Percentiles rank a stretch among this genome's conserved stretches.
Evolutionary conservation across 768 basidiomycete species (phyloP).

Genomic region (Cystobasidium tubakii): DNA sequence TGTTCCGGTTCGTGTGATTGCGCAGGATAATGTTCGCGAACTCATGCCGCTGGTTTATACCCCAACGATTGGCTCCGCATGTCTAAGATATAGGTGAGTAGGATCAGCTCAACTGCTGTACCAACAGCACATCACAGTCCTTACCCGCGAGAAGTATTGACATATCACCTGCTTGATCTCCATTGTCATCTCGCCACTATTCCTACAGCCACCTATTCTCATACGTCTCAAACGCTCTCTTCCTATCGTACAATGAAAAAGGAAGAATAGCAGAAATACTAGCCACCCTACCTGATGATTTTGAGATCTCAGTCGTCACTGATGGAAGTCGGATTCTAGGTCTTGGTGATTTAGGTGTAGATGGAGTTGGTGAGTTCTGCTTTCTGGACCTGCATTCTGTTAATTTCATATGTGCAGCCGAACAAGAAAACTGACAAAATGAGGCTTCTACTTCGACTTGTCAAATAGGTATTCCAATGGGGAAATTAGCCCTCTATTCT

Average conservation of each 20-base stretch:
- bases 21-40: slow-evolving; percentile 50
- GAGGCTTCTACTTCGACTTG: too few species aligned
- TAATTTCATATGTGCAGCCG: too few species aligned
- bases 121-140: too few species aligned
- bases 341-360: slow-evolving; percentile 56
- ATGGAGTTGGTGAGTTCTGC: slow-evolving; percentile 48
- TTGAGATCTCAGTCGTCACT: slow-evolving; percentile 82
- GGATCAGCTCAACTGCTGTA: too few species aligned
- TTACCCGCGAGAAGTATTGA: too few species aligned
- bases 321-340: slow-evolving; percentile 91
- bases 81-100: slow-evolving; percentile 33
- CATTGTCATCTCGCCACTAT: too few species aligned
- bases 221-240: slow-evolving; percentile 47
- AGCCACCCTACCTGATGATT: slow-evolving; percentile 59
- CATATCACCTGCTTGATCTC: slow-evolving; percentile 65
- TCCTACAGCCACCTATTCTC: slow-evolving; percentile 50
- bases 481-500: slow-evolving; percentile 68
- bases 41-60: slow-evolving; percentile 80
- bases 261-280: slow-evolving; percentile 69
- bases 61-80: slow-evolving; percentile 77
- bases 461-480: slow-evolving; percentile 61
- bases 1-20: too few species aligned
- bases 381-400: slow-evolving; percentile 34
- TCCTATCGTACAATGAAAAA: slow-evolving; percentile 72
- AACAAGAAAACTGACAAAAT: too few species aligned